Evolutionary conservation across 805 yeast genomes (phyloP).

Genomic region (Wickerhamiella lipophila): DNA sequence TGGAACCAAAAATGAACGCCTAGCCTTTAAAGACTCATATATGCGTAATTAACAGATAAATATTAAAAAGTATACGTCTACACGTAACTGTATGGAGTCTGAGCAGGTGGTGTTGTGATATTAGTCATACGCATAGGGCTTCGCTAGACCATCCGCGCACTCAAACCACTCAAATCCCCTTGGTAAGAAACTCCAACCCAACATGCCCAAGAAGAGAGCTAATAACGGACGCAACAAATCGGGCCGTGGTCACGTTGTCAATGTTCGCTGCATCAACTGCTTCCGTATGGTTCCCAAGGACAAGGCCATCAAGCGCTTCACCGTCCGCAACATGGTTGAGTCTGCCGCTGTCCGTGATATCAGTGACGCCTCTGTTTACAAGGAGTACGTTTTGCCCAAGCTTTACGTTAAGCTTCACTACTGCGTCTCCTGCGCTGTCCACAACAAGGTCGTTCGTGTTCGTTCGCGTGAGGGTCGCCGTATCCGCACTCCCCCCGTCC

Average conservation of each 20-base stretch:
- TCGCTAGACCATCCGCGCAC: neutral
- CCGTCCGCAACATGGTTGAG: constrained; percentile 99
- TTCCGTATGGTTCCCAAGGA: constrained; percentile 99
- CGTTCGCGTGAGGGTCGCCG: constrained; percentile 99
- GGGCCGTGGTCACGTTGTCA: constrained; percentile 99
- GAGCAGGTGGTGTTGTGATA: neutral
- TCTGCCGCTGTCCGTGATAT: constrained; percentile 99
- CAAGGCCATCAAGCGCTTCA: constrained; percentile 99
- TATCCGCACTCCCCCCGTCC: constrained; percentile 96
- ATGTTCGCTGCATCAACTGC: constrained; percentile 99
- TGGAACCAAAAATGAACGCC: no score
- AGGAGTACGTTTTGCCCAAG: constrained; percentile 99
- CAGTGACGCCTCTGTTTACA: constrained; percentile 98
- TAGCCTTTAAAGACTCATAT: no score
- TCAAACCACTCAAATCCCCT: constrained; percentile 8
- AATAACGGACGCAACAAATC: constrained; percentile 99
- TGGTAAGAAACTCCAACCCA: constrained; percentile 7
- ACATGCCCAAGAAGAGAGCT: constrained; percentile 99
- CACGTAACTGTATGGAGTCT: no score
- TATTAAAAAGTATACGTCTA: no score
- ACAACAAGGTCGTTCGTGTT: constrained; percentile 99
- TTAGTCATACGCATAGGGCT: neutral
- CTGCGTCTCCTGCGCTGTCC: constrained; percentile 99
- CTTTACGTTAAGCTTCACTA: constrained; percentile 99
- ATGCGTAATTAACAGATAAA: no score